Evolutionary conservation across 768 basidiomycete species (phyloP), one percentile per base, ranked within the genome.

Genomic region (Hericium rajendrae): DNA sequence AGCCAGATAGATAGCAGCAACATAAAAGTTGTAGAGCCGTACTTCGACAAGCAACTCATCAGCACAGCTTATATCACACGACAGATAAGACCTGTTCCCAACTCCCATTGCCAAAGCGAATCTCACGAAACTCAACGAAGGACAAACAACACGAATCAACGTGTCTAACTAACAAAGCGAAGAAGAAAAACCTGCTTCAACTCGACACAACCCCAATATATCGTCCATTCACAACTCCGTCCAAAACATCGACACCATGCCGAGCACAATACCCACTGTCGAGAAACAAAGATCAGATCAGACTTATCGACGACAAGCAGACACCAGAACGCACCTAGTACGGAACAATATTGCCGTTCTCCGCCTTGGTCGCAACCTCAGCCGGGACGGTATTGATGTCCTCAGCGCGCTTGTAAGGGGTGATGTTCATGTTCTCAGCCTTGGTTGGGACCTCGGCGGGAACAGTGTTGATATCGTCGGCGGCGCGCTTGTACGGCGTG

Each of bases 371-470:
- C 0, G 75, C 51, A 6, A 65, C 56, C 60, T 76, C 71, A 0
- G 65, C 71, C 5, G 70, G 69, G 48, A 71, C 61, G 12, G 54
- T 65, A 61, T 67, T 68, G 18, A 61, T 51, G 46, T 66, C 65
- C 39, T 24, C 56, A 38, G 73, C 73, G 53, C 70, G 72, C 48
- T 69, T 61, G 67, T 79, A 81, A 16, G 74, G 74, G 15, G 65
- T 71, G 49, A 82, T 78, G 9, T 66, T 70, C 50, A 73, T 70
- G 41, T 78, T 66, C 3, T 72, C 69, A 39, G 68, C 67, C 9
- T 24, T 66, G 4, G 65, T 60, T 3, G 67, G 43, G 43, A 60
- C 53, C 63, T 67, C 66, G 5, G 62, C 64, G 15, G 68, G 65
- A 26, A 69, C 50, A 49, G 56, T 62, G 67, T 66, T 67, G 53